phyloP scores from a whole-genome alignment of 2,329 filamentous ascomycete genomes.

The Cladosporium halotolerans region DNA sequence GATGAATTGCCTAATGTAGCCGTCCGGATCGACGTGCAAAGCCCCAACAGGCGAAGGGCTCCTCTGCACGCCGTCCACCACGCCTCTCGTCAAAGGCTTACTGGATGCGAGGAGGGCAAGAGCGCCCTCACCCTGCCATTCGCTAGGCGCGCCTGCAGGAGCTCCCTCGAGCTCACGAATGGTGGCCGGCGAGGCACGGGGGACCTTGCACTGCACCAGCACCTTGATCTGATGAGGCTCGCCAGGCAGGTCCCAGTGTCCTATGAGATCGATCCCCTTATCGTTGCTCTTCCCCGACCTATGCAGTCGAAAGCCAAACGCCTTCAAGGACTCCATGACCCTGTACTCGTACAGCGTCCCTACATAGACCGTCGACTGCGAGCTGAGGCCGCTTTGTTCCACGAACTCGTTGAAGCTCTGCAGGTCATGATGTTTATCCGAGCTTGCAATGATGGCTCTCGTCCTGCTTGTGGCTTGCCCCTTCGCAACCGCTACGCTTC shows the following conservation, averaged over 20 bases:
- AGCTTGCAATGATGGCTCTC: background rate
- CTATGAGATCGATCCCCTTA: constrained; percentile 67
- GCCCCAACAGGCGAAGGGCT: constrained; percentile 68
- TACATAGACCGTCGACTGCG: constrained; percentile 55
- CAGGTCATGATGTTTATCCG: constrained; percentile 54
- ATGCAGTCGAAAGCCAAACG: constrained; percentile 58
- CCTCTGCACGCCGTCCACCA: constrained; percentile 63
- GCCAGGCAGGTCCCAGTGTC: constrained; percentile 57
- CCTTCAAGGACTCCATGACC: constrained; percentile 49
- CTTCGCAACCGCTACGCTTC: background rate
- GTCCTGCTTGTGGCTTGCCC: background rate
- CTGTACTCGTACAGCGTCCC: constrained; percentile 76
- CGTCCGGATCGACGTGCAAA: constrained; percentile 54
- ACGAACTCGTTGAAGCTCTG: constrained; percentile 61
- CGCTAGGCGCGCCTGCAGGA: constrained; percentile 64
- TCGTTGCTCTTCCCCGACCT: constrained; percentile 63
- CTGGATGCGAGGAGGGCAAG: constrained; percentile 67
- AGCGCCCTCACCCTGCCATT: constrained; percentile 61
- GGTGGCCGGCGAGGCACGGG: constrained; percentile 49
- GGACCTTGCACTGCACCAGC: constrained; percentile 63
- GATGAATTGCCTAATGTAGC: constrained; percentile 59
- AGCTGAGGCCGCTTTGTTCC: constrained; percentile 48
- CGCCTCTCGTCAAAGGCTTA: constrained; percentile 67
- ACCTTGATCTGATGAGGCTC: constrained; percentile 31
- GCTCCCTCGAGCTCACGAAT: constrained; percentile 76